These are phyloP conservation scores for Polytrichum formosum DNA, from an alignment of 225 moss, liverwort and hornwort species.

Conservation along the genomic window DNA sequence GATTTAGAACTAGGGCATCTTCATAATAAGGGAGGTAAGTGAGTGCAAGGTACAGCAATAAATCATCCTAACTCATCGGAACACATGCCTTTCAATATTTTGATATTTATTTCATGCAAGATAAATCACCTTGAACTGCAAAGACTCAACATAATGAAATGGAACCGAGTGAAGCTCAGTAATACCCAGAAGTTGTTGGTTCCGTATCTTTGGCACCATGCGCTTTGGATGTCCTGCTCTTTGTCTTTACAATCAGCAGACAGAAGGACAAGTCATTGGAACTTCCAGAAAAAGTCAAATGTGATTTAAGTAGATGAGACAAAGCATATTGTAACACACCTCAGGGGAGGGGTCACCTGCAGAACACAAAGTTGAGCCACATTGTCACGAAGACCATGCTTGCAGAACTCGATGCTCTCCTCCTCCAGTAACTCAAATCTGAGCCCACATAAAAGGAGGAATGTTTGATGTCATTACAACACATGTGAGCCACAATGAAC, in stretches of 20 bases:
- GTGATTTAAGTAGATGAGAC: not conserved
- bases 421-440: slow-evolving; percentile 82
- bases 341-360: slow-evolving; percentile 39
- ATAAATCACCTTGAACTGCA: not conserved
- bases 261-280: not conserved
- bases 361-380: slow-evolving; percentile 96
- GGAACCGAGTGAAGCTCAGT: not conserved
- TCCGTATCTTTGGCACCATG: slow-evolving; percentile 15
- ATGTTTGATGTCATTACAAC: not conserved
- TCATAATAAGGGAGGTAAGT: not conserved
- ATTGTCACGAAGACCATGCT: slow-evolving; percentile 74
- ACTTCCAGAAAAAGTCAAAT: not conserved
- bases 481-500: too few relatives aligned
- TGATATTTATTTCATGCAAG: too few relatives aligned
- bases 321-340: not conserved
- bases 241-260: slow-evolving; percentile 25
- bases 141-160: slow-evolving; percentile 16
- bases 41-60: not conserved
- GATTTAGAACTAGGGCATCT: not conserved
- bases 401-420: slow-evolving; percentile 63
- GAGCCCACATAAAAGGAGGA: slow-evolving; percentile 11
- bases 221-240: slow-evolving; percentile 22
- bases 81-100: slow-evolving; percentile 8
- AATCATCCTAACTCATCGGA: not conserved
- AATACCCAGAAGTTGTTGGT: slow-evolving; percentile 45